Percentiles rank a stretch among this genome's conserved stretches.
These are phyloP conservation scores for Boletus patriciae DNA, from an alignment of 768 basidiomycete genomes.

Conservation along the genomic window DNA sequence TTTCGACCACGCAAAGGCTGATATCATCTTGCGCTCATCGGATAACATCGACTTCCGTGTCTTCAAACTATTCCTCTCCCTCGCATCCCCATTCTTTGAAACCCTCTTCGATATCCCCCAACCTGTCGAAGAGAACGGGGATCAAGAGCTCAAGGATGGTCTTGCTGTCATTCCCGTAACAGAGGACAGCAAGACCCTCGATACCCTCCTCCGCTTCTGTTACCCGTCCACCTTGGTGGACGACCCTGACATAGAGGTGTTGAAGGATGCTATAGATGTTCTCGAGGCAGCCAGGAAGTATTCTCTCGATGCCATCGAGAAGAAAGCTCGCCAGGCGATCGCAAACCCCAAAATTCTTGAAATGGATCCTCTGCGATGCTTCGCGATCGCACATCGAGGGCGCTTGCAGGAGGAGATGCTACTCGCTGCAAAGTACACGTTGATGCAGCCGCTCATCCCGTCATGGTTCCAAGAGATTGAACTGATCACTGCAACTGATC, in stretches of 20 bases:
- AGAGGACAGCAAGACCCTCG: slow-evolving; percentile 11
- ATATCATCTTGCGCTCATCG: slow-evolving; percentile 25
- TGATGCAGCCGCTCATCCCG: background rate
- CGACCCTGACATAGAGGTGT: slow-evolving; percentile 17
- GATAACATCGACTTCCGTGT: slow-evolving; percentile 31
- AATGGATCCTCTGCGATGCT: slow-evolving; percentile 25
- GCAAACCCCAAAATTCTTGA: slow-evolving; percentile 19
- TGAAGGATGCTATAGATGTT: slow-evolving; percentile 7
- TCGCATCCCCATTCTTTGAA: slow-evolving; percentile 36
- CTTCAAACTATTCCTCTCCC: slow-evolving; percentile 32
- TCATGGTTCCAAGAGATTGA: background rate
- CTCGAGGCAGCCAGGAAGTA: slow-evolving; percentile 20
- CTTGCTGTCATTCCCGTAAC: slow-evolving; percentile 21
- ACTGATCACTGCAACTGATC: background rate
- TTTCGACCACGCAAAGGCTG: slow-evolving; percentile 20
- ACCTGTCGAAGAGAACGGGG: slow-evolving; percentile 3
- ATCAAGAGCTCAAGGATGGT: slow-evolving; percentile 11
- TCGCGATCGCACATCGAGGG: background rate
- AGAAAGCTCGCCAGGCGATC: slow-evolving; percentile 19
- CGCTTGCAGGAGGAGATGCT: background rate
- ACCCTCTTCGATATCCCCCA: slow-evolving; percentile 34
- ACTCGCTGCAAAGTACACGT: background rate
- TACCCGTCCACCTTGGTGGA: slow-evolving; percentile 25
- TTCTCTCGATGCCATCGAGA: slow-evolving; percentile 15
- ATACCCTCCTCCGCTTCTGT: slow-evolving; percentile 26